These are phyloP conservation scores for Macrophomina pseudophaseolina DNA, from an alignment of 2,329 filamentous ascomycete genomes.

Conservation along the genomic window DNA sequence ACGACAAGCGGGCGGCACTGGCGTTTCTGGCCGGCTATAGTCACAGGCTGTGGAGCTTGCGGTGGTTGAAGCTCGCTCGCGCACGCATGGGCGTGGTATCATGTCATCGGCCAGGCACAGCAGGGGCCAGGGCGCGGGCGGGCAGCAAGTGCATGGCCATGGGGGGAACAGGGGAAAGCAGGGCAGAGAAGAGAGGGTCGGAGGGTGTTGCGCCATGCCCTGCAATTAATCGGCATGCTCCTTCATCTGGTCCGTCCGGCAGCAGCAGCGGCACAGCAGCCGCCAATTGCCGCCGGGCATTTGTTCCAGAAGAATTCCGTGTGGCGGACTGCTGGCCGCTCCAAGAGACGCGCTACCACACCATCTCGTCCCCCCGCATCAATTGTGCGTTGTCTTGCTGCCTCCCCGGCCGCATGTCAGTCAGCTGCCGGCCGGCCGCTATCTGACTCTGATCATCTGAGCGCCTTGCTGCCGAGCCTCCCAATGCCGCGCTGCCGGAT, in stretches of 20 bases:
- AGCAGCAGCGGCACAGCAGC: neutral
- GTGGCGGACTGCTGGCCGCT: conserved; percentile 10
- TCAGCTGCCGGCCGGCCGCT: conserved; percentile 14
- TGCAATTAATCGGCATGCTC: conserved; percentile 10
- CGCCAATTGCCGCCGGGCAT: neutral
- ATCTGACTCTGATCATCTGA: conserved; percentile 10
- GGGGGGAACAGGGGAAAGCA: conserved; percentile 4
- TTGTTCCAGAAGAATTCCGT: conserved; percentile 3
- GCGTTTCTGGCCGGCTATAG: neutral
- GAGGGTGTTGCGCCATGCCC: conserved; percentile 4
- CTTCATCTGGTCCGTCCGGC: conserved; percentile 6
- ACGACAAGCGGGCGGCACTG: neutral
- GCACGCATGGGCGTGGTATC: neutral
- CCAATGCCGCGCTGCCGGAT: neutral
- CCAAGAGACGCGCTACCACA: neutral
- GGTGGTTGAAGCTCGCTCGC: neutral
- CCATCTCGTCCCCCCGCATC: neutral
- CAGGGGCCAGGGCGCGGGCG: conserved; percentile 16
- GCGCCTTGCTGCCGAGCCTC: neutral
- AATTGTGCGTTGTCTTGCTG: conserved; percentile 9
- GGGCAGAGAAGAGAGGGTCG: neutral
- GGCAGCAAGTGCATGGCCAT: neutral
- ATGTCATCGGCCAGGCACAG: neutral
- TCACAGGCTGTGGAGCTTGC: neutral
- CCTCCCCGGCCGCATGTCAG: neutral